phyloP scores from a whole-genome alignment of 2,329 filamentous ascomycete genomes.

The Colletotrichum simmondsii region DNA sequence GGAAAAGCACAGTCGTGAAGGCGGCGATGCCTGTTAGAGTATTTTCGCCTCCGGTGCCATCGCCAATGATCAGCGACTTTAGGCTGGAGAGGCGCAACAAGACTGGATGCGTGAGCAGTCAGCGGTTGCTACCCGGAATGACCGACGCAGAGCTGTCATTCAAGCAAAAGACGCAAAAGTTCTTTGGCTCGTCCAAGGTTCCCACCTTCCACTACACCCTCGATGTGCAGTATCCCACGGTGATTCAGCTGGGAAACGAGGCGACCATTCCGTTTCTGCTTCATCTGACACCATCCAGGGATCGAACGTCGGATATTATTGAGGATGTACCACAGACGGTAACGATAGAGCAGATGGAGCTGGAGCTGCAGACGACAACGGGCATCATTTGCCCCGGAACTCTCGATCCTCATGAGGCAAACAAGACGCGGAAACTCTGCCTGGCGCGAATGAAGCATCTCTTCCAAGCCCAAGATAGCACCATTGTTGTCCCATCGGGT shows the following conservation, averaged over 20 bases:
- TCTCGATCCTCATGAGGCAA: background rate
- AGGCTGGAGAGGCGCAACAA: background rate
- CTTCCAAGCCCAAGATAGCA: background rate
- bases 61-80: conserved; percentile 37
- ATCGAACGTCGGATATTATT: conserved; percentile 33
- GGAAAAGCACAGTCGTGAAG: background rate
- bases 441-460: background rate
- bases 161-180: conserved; percentile 44
- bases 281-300: conserved; percentile 27
- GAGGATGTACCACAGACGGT: conserved; percentile 29
- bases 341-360: conserved; percentile 30
- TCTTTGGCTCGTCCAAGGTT: conserved; percentile 46
- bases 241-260: conserved; percentile 44
- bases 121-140: conserved; percentile 45
- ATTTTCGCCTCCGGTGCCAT: conserved; percentile 1
- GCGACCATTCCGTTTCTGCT: conserved; percentile 38
- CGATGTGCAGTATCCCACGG: conserved; percentile 39
- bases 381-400: conserved; percentile 32
- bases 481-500: background rate
- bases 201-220: conserved; percentile 43
- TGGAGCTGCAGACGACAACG: conserved; percentile 34
- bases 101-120: conserved; percentile 24
- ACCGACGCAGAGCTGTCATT: conserved; percentile 43
- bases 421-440: conserved; percentile 9
- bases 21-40: conserved; percentile 41